Conservation (phyloP, 805 yeast species). For the Grigorovia humatica region DNA sequence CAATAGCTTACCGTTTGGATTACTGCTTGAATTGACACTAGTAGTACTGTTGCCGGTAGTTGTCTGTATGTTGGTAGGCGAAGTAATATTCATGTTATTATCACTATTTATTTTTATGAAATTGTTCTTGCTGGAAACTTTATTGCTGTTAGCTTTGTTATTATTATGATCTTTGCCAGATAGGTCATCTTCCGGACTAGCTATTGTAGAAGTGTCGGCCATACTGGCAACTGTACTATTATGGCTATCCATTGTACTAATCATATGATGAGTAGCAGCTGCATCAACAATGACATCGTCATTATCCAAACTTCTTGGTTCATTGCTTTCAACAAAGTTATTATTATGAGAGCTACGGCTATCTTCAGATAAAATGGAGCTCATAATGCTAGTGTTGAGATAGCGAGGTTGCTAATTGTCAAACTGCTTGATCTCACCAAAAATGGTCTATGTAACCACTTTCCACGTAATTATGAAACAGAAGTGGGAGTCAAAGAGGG, state of each 20-base stretch:
- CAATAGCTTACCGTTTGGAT: conserved; percentile 1
- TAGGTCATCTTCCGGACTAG: too few relatives aligned
- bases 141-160: neutral
- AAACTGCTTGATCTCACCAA: too few relatives aligned
- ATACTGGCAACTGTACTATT: too few relatives aligned
- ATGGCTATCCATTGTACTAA: too few relatives aligned
- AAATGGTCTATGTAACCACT: too few relatives aligned
- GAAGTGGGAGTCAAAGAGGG: too few relatives aligned
- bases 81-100: neutral
- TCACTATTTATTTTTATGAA: neutral
- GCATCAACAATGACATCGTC: neutral
- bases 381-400: neutral
- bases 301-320: neutral
- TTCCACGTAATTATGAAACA: too few relatives aligned
- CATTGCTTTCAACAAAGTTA: neutral
- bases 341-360: neutral
- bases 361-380: neutral
- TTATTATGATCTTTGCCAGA: neutral
- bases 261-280: too few relatives aligned
- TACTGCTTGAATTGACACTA: neutral
- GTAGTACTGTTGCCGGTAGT: neutral
- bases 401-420: too few relatives aligned
- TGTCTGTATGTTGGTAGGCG: neutral
- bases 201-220: too few relatives aligned
- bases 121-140: neutral